Percentiles rank a stretch among this genome's conserved stretches.
Conservation (phyloP, 495 filamentous ascomycete species). For the Podospora pseudoanserina region DNA sequence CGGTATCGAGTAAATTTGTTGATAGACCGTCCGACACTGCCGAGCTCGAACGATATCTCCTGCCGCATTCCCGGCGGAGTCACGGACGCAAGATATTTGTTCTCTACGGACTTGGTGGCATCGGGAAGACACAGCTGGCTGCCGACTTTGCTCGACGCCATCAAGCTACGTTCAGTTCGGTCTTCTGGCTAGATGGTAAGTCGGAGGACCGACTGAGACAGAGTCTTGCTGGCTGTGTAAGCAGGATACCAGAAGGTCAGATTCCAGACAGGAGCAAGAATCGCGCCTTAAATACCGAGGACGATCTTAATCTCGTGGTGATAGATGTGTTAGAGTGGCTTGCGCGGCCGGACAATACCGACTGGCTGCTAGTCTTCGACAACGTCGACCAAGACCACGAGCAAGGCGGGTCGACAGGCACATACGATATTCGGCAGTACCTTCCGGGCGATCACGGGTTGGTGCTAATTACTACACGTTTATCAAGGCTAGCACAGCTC, state of each 20-base stretch:
- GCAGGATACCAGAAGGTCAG: conserved; percentile 30
- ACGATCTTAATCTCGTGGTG: conserved; percentile 30
- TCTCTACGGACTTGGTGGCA: conserved; percentile 27
- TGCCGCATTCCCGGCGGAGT: conserved; percentile 9
- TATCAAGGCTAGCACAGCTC: conserved; percentile 17
- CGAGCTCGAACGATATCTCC: conserved; percentile 18
- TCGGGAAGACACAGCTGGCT: conserved; percentile 28
- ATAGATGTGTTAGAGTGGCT: conserved; percentile 37
- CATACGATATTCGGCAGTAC: conserved; percentile 37
- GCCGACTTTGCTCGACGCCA: conserved; percentile 23
- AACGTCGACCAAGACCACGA: conserved; percentile 38
- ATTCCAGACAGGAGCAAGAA: conserved; percentile 19
- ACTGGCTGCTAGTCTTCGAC: conserved; percentile 43
- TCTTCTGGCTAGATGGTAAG: conserved; percentile 32
- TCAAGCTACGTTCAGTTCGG: conserved; percentile 21
- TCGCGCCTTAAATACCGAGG: conserved; percentile 13
- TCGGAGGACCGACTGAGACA: conserved; percentile 34
- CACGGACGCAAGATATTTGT: conserved; percentile 20
- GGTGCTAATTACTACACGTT: conserved; percentile 41
- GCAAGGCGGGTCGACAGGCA: conserved; percentile 24
- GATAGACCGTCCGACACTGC: conserved; percentile 15
- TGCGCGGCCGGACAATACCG: conserved; percentile 29
- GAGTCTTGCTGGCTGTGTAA: conserved; percentile 29
- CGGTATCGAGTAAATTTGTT: conserved; percentile 18
- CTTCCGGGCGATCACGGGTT: conserved; percentile 39